Conservation (phyloP, 305 asterid genomes). For the Fraxinus dipetala region DNA sequence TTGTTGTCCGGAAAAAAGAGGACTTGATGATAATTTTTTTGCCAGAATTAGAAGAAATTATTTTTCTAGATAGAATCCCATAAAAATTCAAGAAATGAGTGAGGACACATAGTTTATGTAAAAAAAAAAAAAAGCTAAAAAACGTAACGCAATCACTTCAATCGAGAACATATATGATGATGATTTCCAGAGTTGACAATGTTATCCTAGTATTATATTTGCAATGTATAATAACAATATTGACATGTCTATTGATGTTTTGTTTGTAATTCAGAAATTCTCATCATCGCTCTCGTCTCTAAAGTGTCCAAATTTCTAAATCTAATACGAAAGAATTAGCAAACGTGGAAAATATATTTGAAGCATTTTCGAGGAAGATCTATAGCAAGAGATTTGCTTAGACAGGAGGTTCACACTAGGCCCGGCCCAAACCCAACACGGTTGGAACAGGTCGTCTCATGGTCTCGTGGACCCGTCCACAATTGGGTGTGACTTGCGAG, state of each 20-base stretch:
- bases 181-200: not conserved
- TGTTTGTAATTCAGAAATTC: not conserved
- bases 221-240: not conserved
- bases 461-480: not conserved
- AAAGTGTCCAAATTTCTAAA: not conserved
- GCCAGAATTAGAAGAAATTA: too few species aligned
- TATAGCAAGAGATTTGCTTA: not conserved
- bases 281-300: not conserved
- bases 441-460: not conserved
- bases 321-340: not conserved
- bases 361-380: not conserved
- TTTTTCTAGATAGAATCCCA: too few species aligned
- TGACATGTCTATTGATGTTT: not conserved
- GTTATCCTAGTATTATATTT: not conserved
- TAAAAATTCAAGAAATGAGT: not conserved
- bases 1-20: not conserved
- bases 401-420: not conserved
- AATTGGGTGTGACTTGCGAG: too few species aligned
- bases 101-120: not conserved
- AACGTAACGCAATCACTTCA: not conserved
- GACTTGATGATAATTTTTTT: too few species aligned
- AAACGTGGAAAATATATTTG: not conserved
- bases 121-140: not conserved
- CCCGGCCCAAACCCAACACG: not conserved
- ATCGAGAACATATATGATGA: not conserved